Evolutionary conservation across 768 basidiomycete species (phyloP), one percentile per base, ranked within the genome.

Genomic region (Rhodocollybia butyracea): DNA sequence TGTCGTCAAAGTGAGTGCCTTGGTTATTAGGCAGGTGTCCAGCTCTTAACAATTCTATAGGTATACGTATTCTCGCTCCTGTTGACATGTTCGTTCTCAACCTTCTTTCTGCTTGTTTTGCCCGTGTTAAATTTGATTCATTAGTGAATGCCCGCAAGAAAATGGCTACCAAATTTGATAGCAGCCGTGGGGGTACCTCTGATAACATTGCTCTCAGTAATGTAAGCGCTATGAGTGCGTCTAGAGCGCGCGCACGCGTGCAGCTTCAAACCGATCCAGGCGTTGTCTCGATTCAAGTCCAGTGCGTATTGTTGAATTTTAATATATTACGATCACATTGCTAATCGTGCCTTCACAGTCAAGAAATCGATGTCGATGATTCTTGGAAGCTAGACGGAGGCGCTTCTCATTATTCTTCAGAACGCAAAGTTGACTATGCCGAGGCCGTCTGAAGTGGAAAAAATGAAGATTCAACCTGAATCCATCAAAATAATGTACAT

Each of bases 111-210:
- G 7, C 15, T 3, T 19, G 17, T 1, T n/a, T 13, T 38, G 3
- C 24, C 22, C 8, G 38, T 1, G 3, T 48, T 12, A 19, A 34
- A 29, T 48, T 2, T 31, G 15, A 1, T 2, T 39, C 21, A 19
- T 22, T 26, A 50, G 48, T 50, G 48, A 50, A 50, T 22, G 48
- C 48, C 27, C 48, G 48, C 48, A 50, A 50, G 48, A 50, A 22
- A 13, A 50, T 50, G 48, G 48, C 48, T 3, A 22, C 31, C 34
- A 50, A 50, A 50, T 50, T 50, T 34, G 48, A 50, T 34, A 50
- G 31, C 22, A 50, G 48, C 32, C 48, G 48, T 24, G 48, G 48
- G 19, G 34, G 34, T 13, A 50, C 48, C 21, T 50, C 48, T 24
- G 34, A 50, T 27, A 50, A 50, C 22, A 50, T 50, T 50, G 48